These are phyloP conservation scores for Lentinus tigrinus DNA, from an alignment of 768 basidiomycete genomes.

Conservation along the genomic window DNA sequence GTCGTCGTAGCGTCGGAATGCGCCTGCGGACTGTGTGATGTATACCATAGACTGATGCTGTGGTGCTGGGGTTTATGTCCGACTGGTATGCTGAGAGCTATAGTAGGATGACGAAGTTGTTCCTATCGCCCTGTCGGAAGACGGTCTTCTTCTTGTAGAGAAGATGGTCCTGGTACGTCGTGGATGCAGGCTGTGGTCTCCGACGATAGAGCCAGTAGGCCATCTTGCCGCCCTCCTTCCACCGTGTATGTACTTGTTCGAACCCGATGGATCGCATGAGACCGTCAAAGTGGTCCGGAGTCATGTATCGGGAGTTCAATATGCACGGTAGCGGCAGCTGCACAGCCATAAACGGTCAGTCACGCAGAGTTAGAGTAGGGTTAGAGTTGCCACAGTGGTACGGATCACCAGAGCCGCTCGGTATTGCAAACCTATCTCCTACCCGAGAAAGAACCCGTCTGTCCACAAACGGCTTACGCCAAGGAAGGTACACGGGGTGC, in stretches of 20 bases:
- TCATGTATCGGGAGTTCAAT: conserved; percentile 80
- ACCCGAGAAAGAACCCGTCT: too few relatives aligned
- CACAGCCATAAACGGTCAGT: background rate
- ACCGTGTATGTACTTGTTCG: conserved; percentile 51
- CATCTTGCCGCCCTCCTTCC: conserved; percentile 78
- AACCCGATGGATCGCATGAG: conserved; percentile 71
- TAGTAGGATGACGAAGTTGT: conserved; percentile 73
- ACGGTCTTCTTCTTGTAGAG: conserved; percentile 54
- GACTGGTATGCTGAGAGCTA: conserved; percentile 9
- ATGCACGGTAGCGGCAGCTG: conserved; percentile 87
- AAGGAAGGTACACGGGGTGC: too few relatives aligned
- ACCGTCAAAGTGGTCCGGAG: conserved; percentile 51
- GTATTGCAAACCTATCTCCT: too few relatives aligned
- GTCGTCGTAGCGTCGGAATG: conserved; percentile 19
- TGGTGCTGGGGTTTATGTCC: too few relatives aligned
- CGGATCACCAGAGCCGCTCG: too few relatives aligned
- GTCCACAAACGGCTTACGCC: too few relatives aligned
- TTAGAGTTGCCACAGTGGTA: background rate
- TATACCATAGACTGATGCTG: too few relatives aligned
- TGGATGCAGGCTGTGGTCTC: conserved; percentile 33
- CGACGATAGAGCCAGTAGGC: conserved; percentile 83
- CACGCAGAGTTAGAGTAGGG: too few relatives aligned
- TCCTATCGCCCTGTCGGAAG: conserved; percentile 66
- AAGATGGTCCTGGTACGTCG: conserved; percentile 9
- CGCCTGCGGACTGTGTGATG: too few relatives aligned